Conservation (phyloP, 352 stramenopile genomes). For the Globisporangium nunn region DNA sequence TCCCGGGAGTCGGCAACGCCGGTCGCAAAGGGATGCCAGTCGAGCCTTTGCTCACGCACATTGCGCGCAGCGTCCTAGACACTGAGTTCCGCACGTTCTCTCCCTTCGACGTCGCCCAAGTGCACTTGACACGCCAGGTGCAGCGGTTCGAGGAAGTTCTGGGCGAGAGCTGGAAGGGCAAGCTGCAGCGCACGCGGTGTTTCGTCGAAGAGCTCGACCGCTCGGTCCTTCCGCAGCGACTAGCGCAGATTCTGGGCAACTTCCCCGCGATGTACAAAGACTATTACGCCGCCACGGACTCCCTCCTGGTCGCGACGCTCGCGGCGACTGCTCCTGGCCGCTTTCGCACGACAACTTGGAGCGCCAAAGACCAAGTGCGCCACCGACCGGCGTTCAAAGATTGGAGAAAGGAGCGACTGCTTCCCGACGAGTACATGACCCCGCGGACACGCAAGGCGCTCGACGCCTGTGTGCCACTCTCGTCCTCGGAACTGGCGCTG, state of each 20-base stretch:
- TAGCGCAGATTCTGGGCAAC: conserved; percentile 37
- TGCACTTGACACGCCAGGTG: conserved; percentile 56
- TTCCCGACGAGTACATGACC: conserved; percentile 49
- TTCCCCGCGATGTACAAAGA: conserved; percentile 27
- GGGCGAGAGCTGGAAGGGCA: conserved; percentile 37
- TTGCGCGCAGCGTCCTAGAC: conserved; percentile 44
- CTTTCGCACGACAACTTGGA: conserved; percentile 40
- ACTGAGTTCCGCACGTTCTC: conserved; percentile 49
- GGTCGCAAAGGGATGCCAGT: conserved; percentile 55
- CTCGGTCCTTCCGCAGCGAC: conserved; percentile 50
- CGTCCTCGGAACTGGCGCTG: conserved; percentile 30
- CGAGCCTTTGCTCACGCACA: conserved; percentile 19
- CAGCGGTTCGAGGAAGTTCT: conserved; percentile 53
- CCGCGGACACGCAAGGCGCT: conserved; percentile 40
- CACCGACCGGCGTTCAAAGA: conserved; percentile 61
- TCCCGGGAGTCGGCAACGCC: conserved; percentile 61
- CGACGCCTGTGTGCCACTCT: conserved; percentile 42
- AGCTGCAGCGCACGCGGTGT: conserved; percentile 31
- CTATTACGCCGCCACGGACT: conserved; percentile 54
- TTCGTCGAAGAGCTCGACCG: conserved; percentile 29
- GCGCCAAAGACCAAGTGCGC: conserved; percentile 48
- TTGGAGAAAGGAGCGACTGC: conserved; percentile 39
- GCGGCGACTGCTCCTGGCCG: conserved; percentile 41
- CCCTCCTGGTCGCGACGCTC: conserved; percentile 42
- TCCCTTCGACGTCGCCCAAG: conserved; percentile 15